Percentiles rank a stretch among this genome's conserved stretches.
Conservation (phyloP, 352 stramenopile species). For the Lagenidium sp. region DNA sequence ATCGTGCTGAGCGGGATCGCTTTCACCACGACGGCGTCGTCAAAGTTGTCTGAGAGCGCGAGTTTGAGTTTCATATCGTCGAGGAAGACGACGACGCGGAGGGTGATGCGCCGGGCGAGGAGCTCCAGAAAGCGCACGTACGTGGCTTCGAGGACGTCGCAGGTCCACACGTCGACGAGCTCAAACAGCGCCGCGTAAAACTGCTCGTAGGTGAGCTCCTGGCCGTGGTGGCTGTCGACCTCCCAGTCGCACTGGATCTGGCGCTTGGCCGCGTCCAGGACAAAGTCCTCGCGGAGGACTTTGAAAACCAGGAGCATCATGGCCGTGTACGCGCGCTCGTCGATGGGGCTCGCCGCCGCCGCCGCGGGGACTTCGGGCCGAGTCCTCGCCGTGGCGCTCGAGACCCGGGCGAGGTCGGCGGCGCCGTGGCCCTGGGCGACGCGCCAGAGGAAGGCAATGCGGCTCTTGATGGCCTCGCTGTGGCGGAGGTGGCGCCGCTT, state of each 20-base stretch:
- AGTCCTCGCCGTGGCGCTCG: not conserved
- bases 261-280: conserved; percentile 32
- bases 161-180: conserved; percentile 76
- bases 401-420: conserved; percentile 5
- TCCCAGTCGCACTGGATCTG: conserved; percentile 78
- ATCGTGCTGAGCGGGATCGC: conserved; percentile 65
- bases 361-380: too few relatives aligned
- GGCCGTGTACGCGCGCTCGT: conserved; percentile 55
- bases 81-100: conserved; percentile 62
- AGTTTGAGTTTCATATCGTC: conserved; percentile 61
- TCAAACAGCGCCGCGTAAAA: conserved; percentile 70
- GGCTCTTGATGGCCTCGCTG: conserved; percentile 26
- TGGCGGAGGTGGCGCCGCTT: conserved; percentile 43
- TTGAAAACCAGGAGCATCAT: conserved; percentile 80
- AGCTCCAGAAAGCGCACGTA: conserved; percentile 63
- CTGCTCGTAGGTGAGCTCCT: conserved; percentile 42
- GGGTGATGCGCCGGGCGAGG: conserved; percentile 50
- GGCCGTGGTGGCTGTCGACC: conserved; percentile 55
- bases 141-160: conserved; percentile 55
- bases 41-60: conserved; percentile 64
- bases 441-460: conserved; percentile 58
- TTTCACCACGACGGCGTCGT: conserved; percentile 64
- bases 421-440: conserved; percentile 36
- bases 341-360: conserved; percentile 16
- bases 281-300: conserved; percentile 62